phyloP scores from a whole-genome alignment of 495 filamentous ascomycete species.

The Trichoderma gamsii region DNA sequence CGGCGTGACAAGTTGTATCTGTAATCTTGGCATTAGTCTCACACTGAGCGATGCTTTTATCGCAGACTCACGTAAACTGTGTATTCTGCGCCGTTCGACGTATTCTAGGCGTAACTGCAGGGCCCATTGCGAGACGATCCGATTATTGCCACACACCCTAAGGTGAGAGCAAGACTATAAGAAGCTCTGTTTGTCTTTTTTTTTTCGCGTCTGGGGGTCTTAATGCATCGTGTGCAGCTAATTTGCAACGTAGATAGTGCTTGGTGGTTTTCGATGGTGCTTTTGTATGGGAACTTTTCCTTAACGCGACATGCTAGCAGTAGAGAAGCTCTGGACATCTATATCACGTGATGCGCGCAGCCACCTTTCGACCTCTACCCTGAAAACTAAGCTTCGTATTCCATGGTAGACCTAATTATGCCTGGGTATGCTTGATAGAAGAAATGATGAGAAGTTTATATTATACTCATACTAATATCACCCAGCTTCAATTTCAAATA shows the following conservation, averaged over 20 bases:
- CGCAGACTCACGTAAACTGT: constrained; percentile 22
- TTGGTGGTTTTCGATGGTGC: background rate
- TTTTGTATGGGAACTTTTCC: background rate
- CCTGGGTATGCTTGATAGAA: too few species aligned
- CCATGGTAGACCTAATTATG: too few species aligned
- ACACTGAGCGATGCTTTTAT: background rate
- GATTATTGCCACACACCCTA: background rate
- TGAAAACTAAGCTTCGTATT: background rate
- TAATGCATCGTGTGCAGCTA: background rate
- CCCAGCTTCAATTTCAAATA: too few species aligned
- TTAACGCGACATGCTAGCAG: constrained; percentile 1
- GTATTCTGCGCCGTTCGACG: constrained; percentile 34
- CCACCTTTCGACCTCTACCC: background rate
- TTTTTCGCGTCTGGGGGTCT: background rate
- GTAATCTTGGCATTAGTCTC: constrained; percentile 5
- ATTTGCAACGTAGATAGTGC: too few species aligned
- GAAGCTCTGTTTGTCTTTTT: background rate
- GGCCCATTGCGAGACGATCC: background rate
- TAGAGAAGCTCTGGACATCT: background rate
- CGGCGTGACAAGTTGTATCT: constrained; percentile 75
- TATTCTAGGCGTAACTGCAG: constrained; percentile 23
- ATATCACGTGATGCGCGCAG: background rate
- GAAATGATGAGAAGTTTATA: too few species aligned
- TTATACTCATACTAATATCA: too few species aligned
- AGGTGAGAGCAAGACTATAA: background rate